Percentiles rank a stretch among this genome's conserved stretches.
Conservation (phyloP, 1,139 yeast species). For the Zhuliangozyma blackwelliae region DNA sequence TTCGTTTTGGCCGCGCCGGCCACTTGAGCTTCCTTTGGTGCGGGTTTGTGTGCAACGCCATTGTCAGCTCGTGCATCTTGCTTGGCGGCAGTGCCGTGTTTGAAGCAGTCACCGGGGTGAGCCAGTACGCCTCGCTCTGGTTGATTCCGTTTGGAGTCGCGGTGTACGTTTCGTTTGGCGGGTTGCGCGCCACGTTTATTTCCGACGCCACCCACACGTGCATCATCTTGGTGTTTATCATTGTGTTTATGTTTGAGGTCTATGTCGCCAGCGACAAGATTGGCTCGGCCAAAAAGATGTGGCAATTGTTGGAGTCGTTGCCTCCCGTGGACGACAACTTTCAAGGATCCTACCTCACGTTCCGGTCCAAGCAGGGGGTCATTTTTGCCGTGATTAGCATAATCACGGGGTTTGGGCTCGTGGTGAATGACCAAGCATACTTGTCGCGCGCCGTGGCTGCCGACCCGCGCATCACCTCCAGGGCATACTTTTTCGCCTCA, state of each 20-base stretch:
- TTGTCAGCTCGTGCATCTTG: constrained; percentile 33
- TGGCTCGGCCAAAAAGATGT: constrained; percentile 46
- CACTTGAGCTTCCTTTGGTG: constrained; percentile 34
- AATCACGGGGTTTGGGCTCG: constrained; percentile 51
- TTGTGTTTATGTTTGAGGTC: constrained; percentile 38
- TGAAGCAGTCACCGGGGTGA: constrained; percentile 33
- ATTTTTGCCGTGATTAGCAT: constrained; percentile 29
- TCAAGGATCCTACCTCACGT: constrained; percentile 46
- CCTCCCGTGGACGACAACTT: constrained; percentile 40
- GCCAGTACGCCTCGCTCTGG: constrained; percentile 20
- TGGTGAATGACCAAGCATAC: constrained; percentile 65
- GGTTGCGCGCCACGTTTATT: constrained; percentile 43
- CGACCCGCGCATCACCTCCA: constrained; percentile 28
- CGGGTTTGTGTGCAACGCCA: constrained; percentile 34
- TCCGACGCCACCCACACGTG: constrained; percentile 46
- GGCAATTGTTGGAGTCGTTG: constrained; percentile 35
- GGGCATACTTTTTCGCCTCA: constrained; percentile 42
- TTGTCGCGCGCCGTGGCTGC: constrained; percentile 32
- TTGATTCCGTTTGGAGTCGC: constrained; percentile 32
- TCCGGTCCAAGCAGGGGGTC: constrained; percentile 40
- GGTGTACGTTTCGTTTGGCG: constrained; percentile 42
- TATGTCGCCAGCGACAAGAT: constrained; percentile 36
- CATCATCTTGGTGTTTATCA: constrained; percentile 32
- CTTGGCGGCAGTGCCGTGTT: constrained; percentile 38
- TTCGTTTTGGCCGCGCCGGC: constrained; percentile 33